These are phyloP conservation scores for Triticum turgidum DNA, from an alignment of 176 grass and related monocot species.

Conservation along the genomic window DNA sequence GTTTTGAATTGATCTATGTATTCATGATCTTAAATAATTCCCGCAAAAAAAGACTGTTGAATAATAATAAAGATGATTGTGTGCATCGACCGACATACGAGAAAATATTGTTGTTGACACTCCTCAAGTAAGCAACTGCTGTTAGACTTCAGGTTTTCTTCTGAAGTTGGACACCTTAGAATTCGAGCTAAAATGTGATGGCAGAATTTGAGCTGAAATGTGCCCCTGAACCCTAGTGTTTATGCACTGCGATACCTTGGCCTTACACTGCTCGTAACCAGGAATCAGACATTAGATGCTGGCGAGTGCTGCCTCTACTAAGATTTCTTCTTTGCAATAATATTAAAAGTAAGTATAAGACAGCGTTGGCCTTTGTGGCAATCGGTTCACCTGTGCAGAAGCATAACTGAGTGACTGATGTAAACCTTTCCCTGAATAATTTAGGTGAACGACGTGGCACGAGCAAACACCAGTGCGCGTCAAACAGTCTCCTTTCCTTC, in stretches of 20 bases:
- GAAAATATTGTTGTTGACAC: neutral
- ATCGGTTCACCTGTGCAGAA: neutral
- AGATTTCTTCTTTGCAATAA: neutral
- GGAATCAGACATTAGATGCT: neutral
- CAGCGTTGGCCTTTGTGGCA: neutral
- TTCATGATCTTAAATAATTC: no score
- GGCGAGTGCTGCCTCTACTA: neutral
- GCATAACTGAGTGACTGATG: neutral
- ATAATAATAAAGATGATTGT: no score
- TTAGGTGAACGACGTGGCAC: neutral
- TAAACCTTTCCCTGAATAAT: neutral
- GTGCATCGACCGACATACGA: no score
- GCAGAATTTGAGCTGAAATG: neutral
- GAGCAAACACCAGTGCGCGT: neutral
- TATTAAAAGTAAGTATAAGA: neutral
- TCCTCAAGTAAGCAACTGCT: neutral
- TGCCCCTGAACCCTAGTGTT: neutral
- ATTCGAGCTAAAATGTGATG: neutral
- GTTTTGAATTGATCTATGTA: no score
- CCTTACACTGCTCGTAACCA: neutral
- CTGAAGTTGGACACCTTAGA: neutral
- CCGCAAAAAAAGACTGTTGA: no score
- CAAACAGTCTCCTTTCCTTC: neutral
- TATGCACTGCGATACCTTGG: neutral
- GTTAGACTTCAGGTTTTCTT: neutral